A percentile compares a stretch with the other conserved stretches of the same genome.
These are phyloP conservation scores for Elongisporangium senticosum DNA, from an alignment of 352 stramenopile genomes.

Conservation along the genomic window DNA sequence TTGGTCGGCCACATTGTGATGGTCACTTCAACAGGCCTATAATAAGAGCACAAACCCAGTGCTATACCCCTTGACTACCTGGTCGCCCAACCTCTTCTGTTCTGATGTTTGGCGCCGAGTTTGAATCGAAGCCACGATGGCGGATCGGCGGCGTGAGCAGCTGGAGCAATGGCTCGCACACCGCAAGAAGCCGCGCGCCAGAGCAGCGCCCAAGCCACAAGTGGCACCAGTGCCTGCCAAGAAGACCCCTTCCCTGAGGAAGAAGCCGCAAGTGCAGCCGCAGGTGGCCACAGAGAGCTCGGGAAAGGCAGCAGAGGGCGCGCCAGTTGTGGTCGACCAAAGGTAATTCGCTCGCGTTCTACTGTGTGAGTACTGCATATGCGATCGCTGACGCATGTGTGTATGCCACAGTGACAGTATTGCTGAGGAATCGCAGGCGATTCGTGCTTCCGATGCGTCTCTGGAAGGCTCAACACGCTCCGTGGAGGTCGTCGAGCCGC, in stretches of 20 bases:
- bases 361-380: background rate
- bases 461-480: background rate
- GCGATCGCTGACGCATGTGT: background rate
- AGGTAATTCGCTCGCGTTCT: background rate
- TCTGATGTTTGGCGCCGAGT: background rate
- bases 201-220: constrained; percentile 2
- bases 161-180: constrained; percentile 63
- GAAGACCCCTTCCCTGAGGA: background rate
- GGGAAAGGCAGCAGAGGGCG: background rate
- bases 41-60: too few relatives aligned
- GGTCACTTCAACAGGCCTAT: too few relatives aligned
- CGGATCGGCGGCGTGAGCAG: constrained; percentile 46
- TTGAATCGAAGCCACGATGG: constrained; percentile 20
- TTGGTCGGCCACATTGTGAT: too few relatives aligned
- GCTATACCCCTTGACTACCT: background rate
- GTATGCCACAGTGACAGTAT: background rate
- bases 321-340: background rate
- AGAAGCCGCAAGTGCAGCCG: background rate
- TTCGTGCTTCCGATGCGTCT: background rate
- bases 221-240: background rate
- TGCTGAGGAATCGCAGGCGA: background rate
- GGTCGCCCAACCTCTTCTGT: background rate
- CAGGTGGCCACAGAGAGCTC: background rate
- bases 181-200: constrained; percentile 21
- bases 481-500: background rate